These are phyloP conservation scores for Rubus parviflorus DNA, from an alignment of 306 rosid species.

Conservation along the genomic window DNA sequence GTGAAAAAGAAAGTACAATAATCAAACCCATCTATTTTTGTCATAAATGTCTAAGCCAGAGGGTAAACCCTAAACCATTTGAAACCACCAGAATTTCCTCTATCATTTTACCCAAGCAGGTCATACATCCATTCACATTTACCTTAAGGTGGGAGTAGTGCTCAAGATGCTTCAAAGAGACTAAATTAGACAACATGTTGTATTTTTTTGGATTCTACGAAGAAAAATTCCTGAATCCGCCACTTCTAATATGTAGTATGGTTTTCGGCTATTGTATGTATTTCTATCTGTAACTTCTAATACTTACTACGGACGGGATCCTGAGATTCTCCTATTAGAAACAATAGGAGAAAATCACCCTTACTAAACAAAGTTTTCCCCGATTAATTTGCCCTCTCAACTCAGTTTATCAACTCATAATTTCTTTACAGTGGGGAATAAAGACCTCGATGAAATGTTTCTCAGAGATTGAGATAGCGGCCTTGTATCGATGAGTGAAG, in stretches of 20 bases:
- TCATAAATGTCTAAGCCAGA: background rate
- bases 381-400: background rate
- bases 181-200: background rate
- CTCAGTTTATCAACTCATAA: background rate
- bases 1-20: constrained; percentile 7
- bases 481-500: background rate
- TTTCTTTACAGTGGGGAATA: background rate
- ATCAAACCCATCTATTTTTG: constrained; percentile 4
- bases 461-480: background rate
- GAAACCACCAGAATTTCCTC: background rate
- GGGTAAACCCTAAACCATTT: background rate
- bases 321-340: background rate
- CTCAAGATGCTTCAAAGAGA: background rate
- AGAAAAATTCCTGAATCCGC: no score
- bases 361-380: background rate
- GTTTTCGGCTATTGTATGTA: no score
- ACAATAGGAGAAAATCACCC: background rate
- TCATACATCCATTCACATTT: background rate
- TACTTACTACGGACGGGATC: no score
- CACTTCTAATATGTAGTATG: no score
- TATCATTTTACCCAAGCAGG: background rate
- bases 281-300: background rate
- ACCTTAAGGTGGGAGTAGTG: background rate
- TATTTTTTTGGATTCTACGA: no score
- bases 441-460: background rate